Evolutionary conservation across 2,329 filamentous ascomycete genomes (phyloP).

Genomic region (Chaetomiaceae sp.): DNA sequence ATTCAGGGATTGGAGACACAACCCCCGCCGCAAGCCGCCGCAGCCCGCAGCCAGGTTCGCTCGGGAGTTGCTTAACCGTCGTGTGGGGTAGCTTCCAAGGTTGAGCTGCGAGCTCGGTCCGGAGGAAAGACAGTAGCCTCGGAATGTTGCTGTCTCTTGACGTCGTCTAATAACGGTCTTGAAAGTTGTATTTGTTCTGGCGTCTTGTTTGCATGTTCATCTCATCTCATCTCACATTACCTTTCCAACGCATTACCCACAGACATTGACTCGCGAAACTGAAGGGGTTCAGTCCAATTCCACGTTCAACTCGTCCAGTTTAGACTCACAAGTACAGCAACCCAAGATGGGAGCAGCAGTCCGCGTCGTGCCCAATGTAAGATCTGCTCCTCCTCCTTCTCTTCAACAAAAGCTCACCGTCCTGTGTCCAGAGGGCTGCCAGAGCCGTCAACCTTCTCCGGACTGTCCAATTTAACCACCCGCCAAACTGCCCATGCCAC

Average conservation of each 20-base stretch:
- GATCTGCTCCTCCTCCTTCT: constrained; percentile 5
- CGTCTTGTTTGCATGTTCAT: no score
- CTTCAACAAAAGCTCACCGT: background rate
- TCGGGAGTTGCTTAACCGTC: constrained; percentile 12
- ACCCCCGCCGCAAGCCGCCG: constrained; percentile 3
- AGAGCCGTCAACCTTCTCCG: constrained; percentile 70
- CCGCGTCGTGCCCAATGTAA: constrained; percentile 29
- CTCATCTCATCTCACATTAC: background rate
- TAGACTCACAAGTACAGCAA: no score
- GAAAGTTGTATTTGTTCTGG: background rate
- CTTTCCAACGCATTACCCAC: background rate
- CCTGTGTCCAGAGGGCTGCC: constrained; percentile 45
- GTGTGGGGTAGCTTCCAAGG: constrained; percentile 10
- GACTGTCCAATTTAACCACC: constrained; percentile 87
- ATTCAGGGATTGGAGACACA: background rate
- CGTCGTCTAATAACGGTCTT: background rate
- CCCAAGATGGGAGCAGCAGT: constrained; percentile 25
- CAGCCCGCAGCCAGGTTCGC: background rate
- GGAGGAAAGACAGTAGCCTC: constrained; percentile 1
- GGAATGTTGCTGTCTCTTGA: background rate
- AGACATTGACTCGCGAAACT: no score
- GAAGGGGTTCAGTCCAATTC: no score
- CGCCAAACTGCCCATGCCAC: constrained; percentile 86
- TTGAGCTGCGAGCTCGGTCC: background rate
- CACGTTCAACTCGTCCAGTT: no score